Percentiles rank a stretch among this genome's conserved stretches.
phyloP scores from a whole-genome alignment of 176 grass and related monocot species.

The Sorghum bicolor region Sorghum_bicolor_NCBIv3 NC_012871.2:18785501-18786000 shows the following conservation, averaged over 20 bases:
- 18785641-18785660: conserved; percentile 60
- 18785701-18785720: conserved; percentile 36
- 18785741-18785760: conserved; percentile 48
- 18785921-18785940: conserved; percentile 92
- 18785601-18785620: conserved; percentile 42
- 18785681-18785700: conserved; percentile 69
- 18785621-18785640: conserved; percentile 61
- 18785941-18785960: conserved; percentile 70
- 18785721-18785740: conserved; percentile 46
- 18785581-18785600: conserved; percentile 29
- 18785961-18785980: conserved; percentile 81
- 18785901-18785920: conserved; percentile 81
- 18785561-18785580: conserved; percentile 64
- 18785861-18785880: conserved; percentile 58
- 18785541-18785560: conserved; percentile 71
- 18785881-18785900: conserved; percentile 68
- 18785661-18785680: conserved; percentile 80
- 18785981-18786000: conserved; percentile 67
- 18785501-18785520: conserved; percentile 54
- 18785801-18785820: conserved; percentile 86
- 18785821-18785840: conserved; percentile 97
- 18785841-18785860: conserved; percentile 83
- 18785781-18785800: conserved; percentile 35
- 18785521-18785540: conserved; percentile 70
- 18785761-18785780: conserved; percentile 51